These are phyloP conservation scores for Pelagomonas calceolata DNA, from an alignment of 108 stramenopile species.

Conservation along the genomic window DNA sequence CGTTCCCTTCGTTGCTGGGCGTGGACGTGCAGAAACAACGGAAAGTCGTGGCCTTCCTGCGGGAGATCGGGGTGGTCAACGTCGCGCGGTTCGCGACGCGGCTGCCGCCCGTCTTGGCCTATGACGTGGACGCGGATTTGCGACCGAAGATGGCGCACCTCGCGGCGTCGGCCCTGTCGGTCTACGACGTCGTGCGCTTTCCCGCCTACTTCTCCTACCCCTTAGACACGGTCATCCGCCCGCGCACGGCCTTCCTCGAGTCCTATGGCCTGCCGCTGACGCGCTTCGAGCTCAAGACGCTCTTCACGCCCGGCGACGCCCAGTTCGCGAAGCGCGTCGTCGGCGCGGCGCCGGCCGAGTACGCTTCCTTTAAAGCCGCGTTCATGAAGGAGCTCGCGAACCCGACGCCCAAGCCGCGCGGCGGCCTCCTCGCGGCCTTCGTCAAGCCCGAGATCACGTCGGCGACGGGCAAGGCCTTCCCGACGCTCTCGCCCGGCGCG, in stretches of 20 bases:
- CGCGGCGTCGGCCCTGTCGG: constrained; percentile 19
- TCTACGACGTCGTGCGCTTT: constrained; percentile 25
- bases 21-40: constrained; percentile 11
- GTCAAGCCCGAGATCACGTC: no score
- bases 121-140: constrained; percentile 20
- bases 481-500: no score
- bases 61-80: constrained; percentile 20
- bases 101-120: constrained; percentile 26
- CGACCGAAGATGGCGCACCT: constrained; percentile 22
- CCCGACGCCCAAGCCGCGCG: no score
- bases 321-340: constrained; percentile 24
- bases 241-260: constrained; percentile 25
- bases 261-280: constrained; percentile 19
- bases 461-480: no score
- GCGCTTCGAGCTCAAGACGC: constrained; percentile 19
- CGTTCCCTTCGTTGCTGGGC: constrained; percentile 27
- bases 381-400: neutral
- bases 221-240: constrained; percentile 20
- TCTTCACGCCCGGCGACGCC: constrained; percentile 17
- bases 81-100: constrained; percentile 25
- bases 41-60: constrained; percentile 16
- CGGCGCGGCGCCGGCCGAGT: constrained; percentile 11
- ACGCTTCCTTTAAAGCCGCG: constrained; percentile 17
- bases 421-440: no score
- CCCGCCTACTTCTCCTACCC: constrained; percentile 30